phyloP scores from a whole-genome alignment of 2,329 filamentous ascomycete species.

The Microsporum canis region DNA sequence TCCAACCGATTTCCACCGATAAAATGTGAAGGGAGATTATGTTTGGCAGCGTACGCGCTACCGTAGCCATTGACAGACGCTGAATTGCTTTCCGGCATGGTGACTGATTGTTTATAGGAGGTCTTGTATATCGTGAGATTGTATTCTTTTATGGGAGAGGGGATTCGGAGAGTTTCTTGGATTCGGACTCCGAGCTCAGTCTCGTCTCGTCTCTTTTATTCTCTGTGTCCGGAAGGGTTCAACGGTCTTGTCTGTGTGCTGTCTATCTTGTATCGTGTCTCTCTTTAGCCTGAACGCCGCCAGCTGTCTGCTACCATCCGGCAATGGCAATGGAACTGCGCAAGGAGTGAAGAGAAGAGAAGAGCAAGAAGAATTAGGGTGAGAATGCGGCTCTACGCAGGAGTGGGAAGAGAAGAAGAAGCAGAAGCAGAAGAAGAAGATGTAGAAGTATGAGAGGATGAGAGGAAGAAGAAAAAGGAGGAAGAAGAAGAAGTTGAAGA shows the following conservation, averaged over 20 bases:
- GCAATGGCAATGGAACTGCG: not conserved
- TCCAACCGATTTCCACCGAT: slow-evolving; percentile 86
- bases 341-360: slow-evolving; percentile 8
- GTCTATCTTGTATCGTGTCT: not conserved
- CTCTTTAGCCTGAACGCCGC: not conserved
- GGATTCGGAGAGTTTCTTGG: slow-evolving; percentile 6
- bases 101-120: slow-evolving; percentile 15
- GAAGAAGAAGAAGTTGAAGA: slow-evolving; percentile 6
- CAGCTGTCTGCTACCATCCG: not conserved
- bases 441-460: not conserved
- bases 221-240: too few species aligned
- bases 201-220: too few species aligned
- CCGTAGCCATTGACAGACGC: slow-evolving; percentile 39
- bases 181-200: not conserved
- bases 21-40: slow-evolving; percentile 81
- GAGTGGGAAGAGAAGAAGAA: not conserved
- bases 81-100: slow-evolving; percentile 31
- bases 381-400: slow-evolving; percentile 5
- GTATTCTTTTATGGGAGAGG: too few species aligned
- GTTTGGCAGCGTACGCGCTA: slow-evolving; percentile 64
- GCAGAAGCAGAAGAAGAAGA: slow-evolving; percentile 5
- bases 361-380: slow-evolving; percentile 1
- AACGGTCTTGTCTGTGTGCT: not conserved
- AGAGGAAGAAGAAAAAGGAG: slow-evolving; percentile 8
- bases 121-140: not conserved